Base-by-base conservation (phyloP, 2,329 filamentous ascomycete species). In the Venturia aucupariae region DNA sequence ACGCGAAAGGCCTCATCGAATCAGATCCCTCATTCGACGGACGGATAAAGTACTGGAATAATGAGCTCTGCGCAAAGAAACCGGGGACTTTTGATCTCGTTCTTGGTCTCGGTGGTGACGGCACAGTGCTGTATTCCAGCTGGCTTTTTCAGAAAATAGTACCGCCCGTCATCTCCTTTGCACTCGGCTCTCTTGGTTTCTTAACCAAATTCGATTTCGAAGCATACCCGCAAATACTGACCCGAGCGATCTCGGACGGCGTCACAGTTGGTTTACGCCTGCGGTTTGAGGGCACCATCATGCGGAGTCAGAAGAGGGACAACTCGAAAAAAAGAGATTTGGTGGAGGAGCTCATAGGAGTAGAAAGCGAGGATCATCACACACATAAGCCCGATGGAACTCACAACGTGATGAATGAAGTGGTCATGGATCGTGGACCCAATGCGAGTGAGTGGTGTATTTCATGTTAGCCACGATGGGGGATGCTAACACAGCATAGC, bases 121-220 rank as follows among this genome's bases (percentile, higher is more conserved):
- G 94, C n/a, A 99, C 94, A 0, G 93, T 99, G 7, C 80, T 99
- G 13, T 97, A 96, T 72, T 90, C 93, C 4, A 96, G 91, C 72
- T 97, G 93, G 92, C 81, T 99, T 1, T 99, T 99, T 74, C 94
- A 99, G 77, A 86, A 90, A 51, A 89, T 97, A 59, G 93, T 97
- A 0, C 94, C 94, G 6, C 94, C 94, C 0, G 91, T 97, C 0
- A 80, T 99, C 67, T 93, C 91, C 67, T 97, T 99, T 74, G 85
- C 92, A 0, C 80, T 97, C 11, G 94, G 94, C 10, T 96, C 92
- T 30, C 80, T 99, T 5, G 94, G 94, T 0, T 99, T 99, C 72
- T 78, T 99, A 68, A 97, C 94, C 32, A 97, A 97, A 72, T 97
- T 97, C 73, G 92, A 97, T 74, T 99, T 92, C 74, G 85, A 86